Base-by-base conservation (phyloP, 2,329 filamentous ascomycete species). In the Fusarium sublunatum region DNA sequence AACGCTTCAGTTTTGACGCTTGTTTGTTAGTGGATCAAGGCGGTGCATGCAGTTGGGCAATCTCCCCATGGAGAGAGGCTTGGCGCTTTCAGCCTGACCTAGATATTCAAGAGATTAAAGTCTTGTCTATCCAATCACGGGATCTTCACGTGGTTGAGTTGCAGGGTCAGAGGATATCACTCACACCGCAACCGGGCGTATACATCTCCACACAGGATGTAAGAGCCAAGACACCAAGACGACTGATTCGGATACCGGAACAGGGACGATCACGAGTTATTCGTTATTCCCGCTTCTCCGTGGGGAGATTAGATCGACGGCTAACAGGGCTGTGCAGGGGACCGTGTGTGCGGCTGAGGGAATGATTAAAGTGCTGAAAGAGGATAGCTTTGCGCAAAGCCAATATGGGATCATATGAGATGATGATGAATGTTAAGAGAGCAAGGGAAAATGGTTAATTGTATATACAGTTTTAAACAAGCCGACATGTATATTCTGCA, bases 211-310 rank as follows among this genome's bases (percentile, higher is more conserved):
- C 57, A 35, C 38, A 41, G 31, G 29, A 22, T 44, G 38, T 42
- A 47, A 36, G 25, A 31, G 31, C 49, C 50, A 54, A 47, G 42
- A 19, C 11, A 31, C 41, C 41, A 53, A 62, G 13, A 58, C 32
- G 6, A 26, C 39, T 11, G 9, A 58, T 62, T 61, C 61, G 61
- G 61, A 50, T 62, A 47, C 40, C 52, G 61, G 61, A 61, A 65
- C n/a, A 22, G 26, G 29, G 6, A 38, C 36, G 19, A 36, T 22
- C 6, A 12, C 12, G 58, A 36, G 38, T 41, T 59, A 34, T 34
- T 34, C 12, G n/a, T 31, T 22, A 29, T 29, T 53, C 64, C 43
- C 49, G 47, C 34, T n/a, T 24, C 5, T 25, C 13, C 38, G n/a
- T 7, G 2, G 24, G 24, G 32, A 13, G 7, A 15, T 28, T 44